Evolutionary conservation across 345 rosid species (phyloP).

Genomic region (Erysimum cheiranthoides): DNA sequence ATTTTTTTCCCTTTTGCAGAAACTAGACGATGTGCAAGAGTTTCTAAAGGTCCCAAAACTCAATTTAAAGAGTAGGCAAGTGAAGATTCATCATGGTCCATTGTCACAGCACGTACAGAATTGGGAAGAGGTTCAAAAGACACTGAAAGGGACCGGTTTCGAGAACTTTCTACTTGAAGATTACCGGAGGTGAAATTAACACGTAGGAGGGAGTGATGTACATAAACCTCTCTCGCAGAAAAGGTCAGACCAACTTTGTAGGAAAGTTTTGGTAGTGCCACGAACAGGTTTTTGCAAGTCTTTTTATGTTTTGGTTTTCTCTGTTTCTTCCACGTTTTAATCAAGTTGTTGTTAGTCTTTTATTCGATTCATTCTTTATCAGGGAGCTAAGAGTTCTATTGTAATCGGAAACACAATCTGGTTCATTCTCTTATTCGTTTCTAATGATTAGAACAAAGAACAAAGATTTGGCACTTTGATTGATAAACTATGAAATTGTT

Average conservation of each 20-base stretch:
- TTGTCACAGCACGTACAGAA: conserved; percentile 71
- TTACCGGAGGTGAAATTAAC: conserved; percentile 54
- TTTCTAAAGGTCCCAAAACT: conserved; percentile 82
- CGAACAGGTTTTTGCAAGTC: conserved; percentile 37
- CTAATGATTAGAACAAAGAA: conserved; percentile 21
- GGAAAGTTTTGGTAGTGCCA: conserved; percentile 48
- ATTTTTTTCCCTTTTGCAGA: conserved; percentile 50
- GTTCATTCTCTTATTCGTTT: conserved; percentile 37
- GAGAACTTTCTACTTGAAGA: conserved; percentile 64
- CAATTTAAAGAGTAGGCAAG: conserved; percentile 82
- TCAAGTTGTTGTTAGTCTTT: conserved; percentile 30
- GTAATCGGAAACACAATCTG: conserved; percentile 31
- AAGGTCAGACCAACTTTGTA: conserved; percentile 38
- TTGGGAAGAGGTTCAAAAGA: conserved; percentile 73
- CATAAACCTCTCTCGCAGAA: conserved; percentile 41
- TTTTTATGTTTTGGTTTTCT: conserved; percentile 20
- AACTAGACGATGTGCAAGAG: conserved; percentile 72
- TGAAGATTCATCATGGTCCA: conserved; percentile 89
- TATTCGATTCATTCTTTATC: conserved; percentile 45
- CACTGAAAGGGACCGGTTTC: conserved; percentile 69
- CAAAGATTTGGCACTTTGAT: neutral
- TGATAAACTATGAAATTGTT: neutral
- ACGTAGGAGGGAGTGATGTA: conserved; percentile 46
- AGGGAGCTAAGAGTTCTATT: conserved; percentile 29
- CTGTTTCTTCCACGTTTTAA: conserved; percentile 5